These are phyloP conservation scores for Shiraia bambusicola DNA, from an alignment of 2,329 filamentous ascomycete species.

Conservation along the genomic window DNA sequence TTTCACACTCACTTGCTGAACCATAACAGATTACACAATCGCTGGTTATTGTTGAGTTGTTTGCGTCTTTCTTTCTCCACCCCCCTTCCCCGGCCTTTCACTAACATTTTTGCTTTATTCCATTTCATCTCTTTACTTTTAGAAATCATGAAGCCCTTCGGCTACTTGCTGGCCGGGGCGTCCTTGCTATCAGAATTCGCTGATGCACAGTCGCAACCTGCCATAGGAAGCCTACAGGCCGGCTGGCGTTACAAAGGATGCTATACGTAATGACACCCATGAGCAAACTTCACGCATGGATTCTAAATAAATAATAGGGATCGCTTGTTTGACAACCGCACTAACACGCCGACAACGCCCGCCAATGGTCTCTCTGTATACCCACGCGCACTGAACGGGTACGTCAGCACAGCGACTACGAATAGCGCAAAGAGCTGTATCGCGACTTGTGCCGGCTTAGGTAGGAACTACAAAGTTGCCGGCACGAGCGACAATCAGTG, in stretches of 20 bases:
- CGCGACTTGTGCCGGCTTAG: conserved; percentile 1
- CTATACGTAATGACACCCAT: conserved; percentile 8
- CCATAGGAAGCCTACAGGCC: conserved; percentile 4
- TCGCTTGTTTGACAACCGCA: neutral
- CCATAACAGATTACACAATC: neutral
- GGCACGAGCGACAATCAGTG: conserved; percentile 19
- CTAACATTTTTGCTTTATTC: neutral
- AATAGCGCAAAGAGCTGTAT: conserved; percentile 12
- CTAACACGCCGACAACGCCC: conserved; percentile 1
- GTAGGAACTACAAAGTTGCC: conserved; percentile 8
- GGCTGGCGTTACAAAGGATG: conserved; percentile 22
- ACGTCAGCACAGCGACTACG: neutral
- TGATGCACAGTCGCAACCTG: conserved; percentile 4
- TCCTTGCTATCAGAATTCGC: conserved; percentile 9
- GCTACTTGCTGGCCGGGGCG: conserved; percentile 18
- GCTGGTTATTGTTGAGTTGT: neutral
- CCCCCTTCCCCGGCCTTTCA: neutral
- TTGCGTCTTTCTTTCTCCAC: conserved; percentile 2
- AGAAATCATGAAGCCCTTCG: conserved; percentile 17
- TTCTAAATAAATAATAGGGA: neutral
- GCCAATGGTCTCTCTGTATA: neutral
- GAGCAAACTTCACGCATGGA: neutral
- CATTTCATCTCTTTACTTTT: neutral
- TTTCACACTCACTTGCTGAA: neutral
- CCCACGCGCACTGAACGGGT: conserved; percentile 9